Conservation (phyloP, 2,329 filamentous ascomycete species). For the Blastomyces silverae region DNA sequence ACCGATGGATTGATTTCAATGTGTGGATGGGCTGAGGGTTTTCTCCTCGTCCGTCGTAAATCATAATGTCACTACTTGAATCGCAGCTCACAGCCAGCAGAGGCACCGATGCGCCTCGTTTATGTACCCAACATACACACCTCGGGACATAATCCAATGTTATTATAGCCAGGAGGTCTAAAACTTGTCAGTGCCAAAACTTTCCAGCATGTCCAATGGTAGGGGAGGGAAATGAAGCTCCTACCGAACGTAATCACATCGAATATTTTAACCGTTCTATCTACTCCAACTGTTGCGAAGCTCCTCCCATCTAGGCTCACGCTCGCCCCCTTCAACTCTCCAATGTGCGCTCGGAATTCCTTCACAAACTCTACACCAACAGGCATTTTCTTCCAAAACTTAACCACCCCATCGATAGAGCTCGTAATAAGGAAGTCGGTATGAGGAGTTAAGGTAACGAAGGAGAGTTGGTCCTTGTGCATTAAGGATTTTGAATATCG, state of each 20-base stretch:
- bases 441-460: constrained; percentile 76
- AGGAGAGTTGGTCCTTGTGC: constrained; percentile 93
- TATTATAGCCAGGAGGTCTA: constrained; percentile 74
- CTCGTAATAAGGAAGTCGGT: constrained; percentile 95
- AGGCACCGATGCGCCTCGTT: constrained; percentile 77
- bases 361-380: constrained; percentile 96
- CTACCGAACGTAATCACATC: constrained; percentile 69
- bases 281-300: constrained; percentile 75
- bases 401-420: constrained; percentile 90
- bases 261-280: constrained; percentile 48
- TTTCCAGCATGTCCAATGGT: background rate
- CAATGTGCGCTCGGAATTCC: constrained; percentile 85
- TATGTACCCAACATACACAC: constrained; percentile 87
- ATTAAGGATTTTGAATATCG: constrained; percentile 95
- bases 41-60: constrained; percentile 88
- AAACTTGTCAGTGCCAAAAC: constrained; percentile 22
- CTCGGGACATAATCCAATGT: constrained; percentile 67
- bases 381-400: constrained; percentile 97
- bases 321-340: constrained; percentile 75
- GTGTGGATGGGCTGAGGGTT: constrained; percentile 67
- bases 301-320: constrained; percentile 85
- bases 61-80: constrained; percentile 61
- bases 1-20: constrained; percentile 71
- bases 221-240: constrained; percentile 22
- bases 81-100: constrained; percentile 77